Evolutionary conservation across 805 yeast genomes (phyloP), one percentile per base, ranked within the genome.

Genomic region (Candida ulmi): DNA sequence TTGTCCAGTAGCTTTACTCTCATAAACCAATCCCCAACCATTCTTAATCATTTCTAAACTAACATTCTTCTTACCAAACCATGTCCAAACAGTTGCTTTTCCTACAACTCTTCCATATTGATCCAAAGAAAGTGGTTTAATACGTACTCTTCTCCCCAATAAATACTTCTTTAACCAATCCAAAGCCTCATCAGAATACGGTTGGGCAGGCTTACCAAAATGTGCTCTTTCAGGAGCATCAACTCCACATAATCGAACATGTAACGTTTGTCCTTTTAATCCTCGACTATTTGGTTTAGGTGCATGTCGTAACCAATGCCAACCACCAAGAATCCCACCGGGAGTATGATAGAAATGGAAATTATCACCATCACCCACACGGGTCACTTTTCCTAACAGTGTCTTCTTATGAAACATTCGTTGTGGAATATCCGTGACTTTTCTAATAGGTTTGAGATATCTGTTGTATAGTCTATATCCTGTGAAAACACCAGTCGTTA

Each of bases 221-320:
- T 93, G 97, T 1, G 95, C 76, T 32, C 95, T 68, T 56, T 93
- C 99, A 1, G 99, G 99, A 0, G 99, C 99, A 69, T 93, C 99
- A 13, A 91, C 82, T 0, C 97, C 99, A 61, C 93, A 84, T 17
- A 93, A 64, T 35, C 99, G 69, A 5, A 93, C 76, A 60, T 83
- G 80, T 28, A 93, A 65, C 0, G 99, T 93, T 47, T 80, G 69
- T 44, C 75, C 75, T 45, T 78, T 76, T 29, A 52, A 55, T 41
- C 60, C 71, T 35, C 63, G 72, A 51, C 40, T 58, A 51, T 73
- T 72, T 6, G 71, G 61, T 11, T 63, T 60, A 0, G 98, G 98
- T 0, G 77, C 67, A 11, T 59, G 48, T 26, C 99, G 65, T 18
- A 86, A 55, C 95, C 95, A 86, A 11, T 95, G 90, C 99, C 99